Base-by-base conservation (phyloP, 2,329 filamentous ascomycete genomes). In the Penicillium sp. region DNA sequence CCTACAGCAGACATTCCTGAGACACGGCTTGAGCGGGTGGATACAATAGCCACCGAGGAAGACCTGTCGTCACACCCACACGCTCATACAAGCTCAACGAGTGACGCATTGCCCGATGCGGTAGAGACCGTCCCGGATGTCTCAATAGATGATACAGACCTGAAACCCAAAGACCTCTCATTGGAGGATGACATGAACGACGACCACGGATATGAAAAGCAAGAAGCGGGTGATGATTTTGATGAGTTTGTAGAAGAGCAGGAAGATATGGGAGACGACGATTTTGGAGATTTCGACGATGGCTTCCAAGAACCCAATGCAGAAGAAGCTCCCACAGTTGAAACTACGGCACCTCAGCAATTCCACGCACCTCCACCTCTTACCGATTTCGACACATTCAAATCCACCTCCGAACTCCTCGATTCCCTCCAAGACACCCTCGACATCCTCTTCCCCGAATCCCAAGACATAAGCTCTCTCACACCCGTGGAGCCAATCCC, bases 281-380 rank as follows among this genome's bases (percentile, higher is more conserved):
- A 82, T 66, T 83, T 85, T 72, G 81, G 82, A 59, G 86, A 89
- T 66, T 90, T 90, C 74, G 85, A 86, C 68, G 75, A 80, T 60
- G 86, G 80, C 37, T 90, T 90, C 68, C 82, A 90, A 68, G 73
- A 75, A 55, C 73, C 72, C 39, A 65, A 55, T 54, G 61, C 64
- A 50, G 68, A 69, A 45, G 58, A 65, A 55, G 59, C 61, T 40
- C 42, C 61, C 44, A 52, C 58, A 56, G 60, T 63, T 18, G 50
- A 46, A 34, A 57, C 6, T 41, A 25, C 53, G 37, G 56, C 61
- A 40, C 52, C 63, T 47, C 61, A 64, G 46, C 66, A 66, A 48
- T 60, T 68, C 61, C 68, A 70, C 55, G 65, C 65, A 61, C 63
- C 69, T 60, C 67, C 70, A 52, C 68, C 73, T 32, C 63, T 78